Percentiles rank a stretch among this genome's conserved stretches.
phyloP scores from a whole-genome alignment of 2,329 filamentous ascomycete species.

The Diaporthe ampelina region DNA sequence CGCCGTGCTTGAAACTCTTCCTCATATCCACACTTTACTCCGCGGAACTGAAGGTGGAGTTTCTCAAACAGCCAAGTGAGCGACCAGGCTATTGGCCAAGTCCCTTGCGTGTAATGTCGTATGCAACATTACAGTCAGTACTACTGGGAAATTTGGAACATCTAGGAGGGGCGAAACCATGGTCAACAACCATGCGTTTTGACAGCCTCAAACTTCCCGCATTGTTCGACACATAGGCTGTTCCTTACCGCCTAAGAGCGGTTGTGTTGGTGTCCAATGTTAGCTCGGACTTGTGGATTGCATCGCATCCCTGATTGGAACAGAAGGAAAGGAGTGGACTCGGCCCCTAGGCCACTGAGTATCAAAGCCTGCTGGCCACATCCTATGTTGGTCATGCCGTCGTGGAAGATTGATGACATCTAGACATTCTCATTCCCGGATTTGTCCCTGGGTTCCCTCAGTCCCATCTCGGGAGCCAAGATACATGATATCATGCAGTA shows the following conservation, averaged over 20 bases:
- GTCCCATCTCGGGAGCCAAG: slow-evolving; percentile 47
- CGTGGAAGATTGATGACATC: background rate
- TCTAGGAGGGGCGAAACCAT: too few relatives aligned
- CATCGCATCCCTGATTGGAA: background rate
- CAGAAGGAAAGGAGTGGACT: background rate
- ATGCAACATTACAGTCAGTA: too few relatives aligned
- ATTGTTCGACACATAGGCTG: background rate
- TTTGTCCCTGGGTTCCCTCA: slow-evolving; percentile 42
- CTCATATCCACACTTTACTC: background rate
- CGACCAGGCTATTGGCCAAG: background rate
- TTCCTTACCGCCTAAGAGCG: background rate
- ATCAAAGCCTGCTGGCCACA: background rate
- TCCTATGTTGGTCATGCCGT: background rate
- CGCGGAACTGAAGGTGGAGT: background rate
- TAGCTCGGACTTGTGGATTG: too few relatives aligned
- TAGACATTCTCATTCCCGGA: background rate
- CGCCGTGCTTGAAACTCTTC: too few relatives aligned
- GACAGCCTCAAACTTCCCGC: background rate
- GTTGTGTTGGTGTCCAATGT: background rate
- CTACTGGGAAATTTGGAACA: too few relatives aligned
- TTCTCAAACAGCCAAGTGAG: background rate
- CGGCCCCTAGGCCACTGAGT: background rate
- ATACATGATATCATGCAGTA: slow-evolving; percentile 49
- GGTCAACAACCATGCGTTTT: background rate
- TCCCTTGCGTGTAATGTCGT: too few relatives aligned